Evolutionary conservation across 441 rosid species (phyloP), one percentile per base, ranked within the genome.

Genomic region (Sinapis alba): DNA sequence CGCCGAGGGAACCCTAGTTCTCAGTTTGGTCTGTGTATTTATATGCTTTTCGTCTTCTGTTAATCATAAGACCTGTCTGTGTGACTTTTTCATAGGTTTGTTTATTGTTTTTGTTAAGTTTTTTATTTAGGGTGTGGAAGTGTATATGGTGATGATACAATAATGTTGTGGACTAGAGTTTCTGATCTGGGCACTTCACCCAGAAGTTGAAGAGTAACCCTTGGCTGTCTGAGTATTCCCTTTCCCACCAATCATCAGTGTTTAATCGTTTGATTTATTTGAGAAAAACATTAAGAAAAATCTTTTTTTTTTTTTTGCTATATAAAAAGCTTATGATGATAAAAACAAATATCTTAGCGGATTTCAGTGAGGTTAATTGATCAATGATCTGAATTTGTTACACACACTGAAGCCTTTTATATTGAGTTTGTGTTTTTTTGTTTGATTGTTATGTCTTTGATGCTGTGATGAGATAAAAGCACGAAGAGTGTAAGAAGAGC

Each of bases 151-250:
- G 98, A 90, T 77, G 98, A 89, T 71, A 72, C 86, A 73, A 79
- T 41, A 54, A 21, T 11, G 50, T 79, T 79, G 82, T 93, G 98
- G 97, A 93, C 97, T 93, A 90, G 97, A 90, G 98, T 93, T 93
- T 93, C 98, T 72, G 98, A 93, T 93, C 84, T 81, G 88, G 56
- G 21, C 56, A 50, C 56, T 51, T 50, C 51, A 75, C 28, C 56
- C 83, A 34, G 83, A 79, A 85, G 82, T 84, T 91, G 98, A 93
- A 75, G 95, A 90, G 78, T 84, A 87, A 85, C 97, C 98, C 98
- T 93, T 93, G 95, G 97, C 97, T 93, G 98, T 89, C 97, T 93
- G 95, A 93, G 92, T 90, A 83, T 75, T 15, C 70, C 68, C 68
- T 51, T 80, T 41, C 58, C 1, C 43, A 4, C 12, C 4, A 0